Conservation (phyloP, 495 filamentous ascomycete species). For the Penicillium silybi region DNA sequence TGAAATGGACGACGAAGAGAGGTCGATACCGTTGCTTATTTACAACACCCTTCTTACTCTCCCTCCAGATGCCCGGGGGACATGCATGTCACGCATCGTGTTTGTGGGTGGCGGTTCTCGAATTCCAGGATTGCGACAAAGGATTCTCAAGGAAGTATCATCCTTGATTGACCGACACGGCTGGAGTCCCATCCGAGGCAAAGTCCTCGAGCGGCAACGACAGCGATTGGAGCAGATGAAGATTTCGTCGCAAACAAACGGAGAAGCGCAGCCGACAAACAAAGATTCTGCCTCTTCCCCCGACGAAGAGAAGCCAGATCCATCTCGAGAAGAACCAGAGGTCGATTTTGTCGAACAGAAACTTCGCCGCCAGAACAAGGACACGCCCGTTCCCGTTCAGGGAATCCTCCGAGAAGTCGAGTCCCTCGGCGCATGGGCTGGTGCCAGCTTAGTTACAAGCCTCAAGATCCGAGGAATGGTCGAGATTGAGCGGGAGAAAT, state of each 20-base stretch:
- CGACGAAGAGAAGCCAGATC: constrained; percentile 32
- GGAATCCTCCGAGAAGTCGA: constrained; percentile 73
- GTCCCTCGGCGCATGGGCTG: constrained; percentile 83
- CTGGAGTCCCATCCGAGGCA: constrained; percentile 72
- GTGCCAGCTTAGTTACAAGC: constrained; percentile 74
- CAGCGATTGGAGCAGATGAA: constrained; percentile 46
- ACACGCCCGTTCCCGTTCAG: constrained; percentile 38
- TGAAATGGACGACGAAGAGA: constrained; percentile 80
- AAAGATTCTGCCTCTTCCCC: constrained; percentile 34
- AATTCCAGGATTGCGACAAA: constrained; percentile 75
- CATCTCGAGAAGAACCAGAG: constrained; percentile 33
- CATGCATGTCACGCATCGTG: constrained; percentile 87
- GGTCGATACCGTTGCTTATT: constrained; percentile 66
- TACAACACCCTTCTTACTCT: constrained; percentile 72
- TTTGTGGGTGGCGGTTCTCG: constrained; percentile 79
- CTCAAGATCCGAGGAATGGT: constrained; percentile 75
- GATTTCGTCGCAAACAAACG: constrained; percentile 28
- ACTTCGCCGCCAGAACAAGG: constrained; percentile 49
- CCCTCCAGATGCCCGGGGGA: constrained; percentile 73
- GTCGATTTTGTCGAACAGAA: constrained; percentile 62
- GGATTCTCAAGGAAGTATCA: constrained; percentile 72
- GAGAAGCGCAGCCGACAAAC: background rate
- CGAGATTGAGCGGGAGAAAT: constrained; percentile 81
- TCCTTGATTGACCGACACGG: constrained; percentile 58
- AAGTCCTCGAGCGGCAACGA: constrained; percentile 53